Evolutionary conservation across 2,329 filamentous ascomycete species (phyloP), one percentile per base, ranked within the genome.

Genomic region (Plenodomus biglobosus): DNA sequence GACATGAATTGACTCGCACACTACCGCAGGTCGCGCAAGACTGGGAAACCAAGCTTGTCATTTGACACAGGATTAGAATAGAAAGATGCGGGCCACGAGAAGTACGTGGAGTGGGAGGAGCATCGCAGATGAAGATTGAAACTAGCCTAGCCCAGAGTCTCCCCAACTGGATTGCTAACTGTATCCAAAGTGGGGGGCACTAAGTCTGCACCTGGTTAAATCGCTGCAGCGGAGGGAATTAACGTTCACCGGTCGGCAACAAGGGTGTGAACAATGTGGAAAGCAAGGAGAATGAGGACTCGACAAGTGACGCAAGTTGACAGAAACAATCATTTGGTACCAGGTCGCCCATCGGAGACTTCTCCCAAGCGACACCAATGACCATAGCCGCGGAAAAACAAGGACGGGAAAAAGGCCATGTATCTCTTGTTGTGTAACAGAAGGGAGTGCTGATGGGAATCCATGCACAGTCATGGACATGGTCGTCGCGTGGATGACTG

Each of bases 401-500:
- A 15, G 7, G 27, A 11, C 43, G 32, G 36, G 41, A 36, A 50
- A 47, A 35, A 17, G 42, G 35, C 20, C n/a, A n/a, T n/a, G n/a
- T n/a, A 38, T 48, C 43, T 18, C 40, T 42, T 47, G 53, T 50
- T 47, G 48, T 52, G 46, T 47, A 44, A 32, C 27, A 15, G 27
- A 15, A 32, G 27, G 13, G 6, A 8, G 27, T 32, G 44, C 45
- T 56, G 46, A 39, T 49, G 13, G 27, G 13, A 15, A n/a, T 32
- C 6, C 7, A 7, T 32, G 27, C 27, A 32, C 27, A 24, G 41
- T 44, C 38, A 42, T 45, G 30, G 46, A 46, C 41, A 52, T 44
- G 46, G 47, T 37, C 48, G 52, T 35, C 42, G 46, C 50, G 45
- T 59, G 44, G 53, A 53, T 50, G 52, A 49, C 50, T 54, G 55